phyloP scores from a whole-genome alignment of 1,284 basidiomycete genomes.

The Cutaneotrichosporon cavernicola region DNA sequence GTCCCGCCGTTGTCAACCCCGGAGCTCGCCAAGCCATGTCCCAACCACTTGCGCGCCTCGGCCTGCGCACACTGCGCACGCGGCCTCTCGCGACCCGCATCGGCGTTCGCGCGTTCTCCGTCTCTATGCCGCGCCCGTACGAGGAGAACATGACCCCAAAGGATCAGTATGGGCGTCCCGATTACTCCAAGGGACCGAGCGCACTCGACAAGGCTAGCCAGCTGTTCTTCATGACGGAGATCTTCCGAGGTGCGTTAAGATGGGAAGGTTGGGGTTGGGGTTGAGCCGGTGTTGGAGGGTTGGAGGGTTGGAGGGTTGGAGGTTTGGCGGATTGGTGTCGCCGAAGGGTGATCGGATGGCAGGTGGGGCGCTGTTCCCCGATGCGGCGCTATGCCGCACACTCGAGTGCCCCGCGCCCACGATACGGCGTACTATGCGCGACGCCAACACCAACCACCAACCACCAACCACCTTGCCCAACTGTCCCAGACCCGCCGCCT shows the following conservation, averaged over 20 bases:
- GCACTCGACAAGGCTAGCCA: conserved; percentile 94
- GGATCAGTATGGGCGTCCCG: conserved; percentile 23
- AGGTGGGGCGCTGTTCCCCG: neutral
- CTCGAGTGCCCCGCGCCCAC: neutral
- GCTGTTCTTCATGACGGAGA: conserved; percentile 98
- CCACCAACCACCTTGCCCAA: no score
- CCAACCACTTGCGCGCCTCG: conserved; percentile 29
- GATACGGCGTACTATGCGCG: no score
- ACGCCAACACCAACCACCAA: neutral
- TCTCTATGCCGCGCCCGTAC: conserved; percentile 3
- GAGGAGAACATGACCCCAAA: conserved; percentile 7
- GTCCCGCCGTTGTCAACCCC: neutral
- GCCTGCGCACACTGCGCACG: conserved; percentile 16
- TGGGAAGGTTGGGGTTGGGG: neutral
- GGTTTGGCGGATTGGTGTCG: neutral
- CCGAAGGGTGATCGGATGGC: neutral
- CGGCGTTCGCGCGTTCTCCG: conserved; percentile 18
- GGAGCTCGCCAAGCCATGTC: conserved; percentile 13
- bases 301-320: no score
- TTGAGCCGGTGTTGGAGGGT: neutral
- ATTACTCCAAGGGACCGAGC: conserved; percentile 66
- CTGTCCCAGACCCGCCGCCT: no score
- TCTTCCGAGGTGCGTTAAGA: conserved; percentile 72
- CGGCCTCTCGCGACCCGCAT: conserved; percentile 5
- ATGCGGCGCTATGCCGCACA: neutral